Evolutionary conservation across 768 basidiomycete species (phyloP), one percentile per base, ranked within the genome.

Genomic region (Trametes maxima): DNA sequence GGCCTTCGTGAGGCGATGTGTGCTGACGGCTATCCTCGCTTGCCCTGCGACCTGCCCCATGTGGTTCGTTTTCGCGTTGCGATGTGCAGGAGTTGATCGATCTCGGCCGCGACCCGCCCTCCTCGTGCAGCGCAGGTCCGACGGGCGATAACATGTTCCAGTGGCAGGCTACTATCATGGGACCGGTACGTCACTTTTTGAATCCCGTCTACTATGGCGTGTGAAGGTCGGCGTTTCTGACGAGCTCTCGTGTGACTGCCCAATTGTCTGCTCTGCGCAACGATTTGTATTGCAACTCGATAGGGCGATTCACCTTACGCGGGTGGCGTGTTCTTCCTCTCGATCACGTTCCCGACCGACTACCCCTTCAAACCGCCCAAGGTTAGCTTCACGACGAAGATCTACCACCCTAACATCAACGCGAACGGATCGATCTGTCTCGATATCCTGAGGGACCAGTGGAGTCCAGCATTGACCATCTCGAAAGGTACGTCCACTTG

Each of bases 361-460:
- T 99, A 99, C 81, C 97, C 97, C 24, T 98, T 98, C 89, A 98
- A 98, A 80, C 97, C 97, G 44, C 97, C 97, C 78, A 99, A 99
- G 85, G 94, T 99, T 79, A 90, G 90, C 81, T 99, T 99, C 78
- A 96, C 94, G 68, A 98, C 97, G 73, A 98, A 97, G 91, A 98
- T 98, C 70, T 98, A 98, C 77, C 96, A 98, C 78, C 96, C 96
- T 37, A 98, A 98, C 83, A 98, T 99, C 94, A 99, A 99, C 75
- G 93, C 96, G 69, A 99, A 99, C 72, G 97, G 97, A 43, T 95
- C 94, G 65, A 98, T 99, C 77, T 99, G 96, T 77, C 80, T 99
- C 69, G 97, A 99, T 77, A 99, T 99, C 73, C 80, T 99, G 73
- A 84, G 95, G 77, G 97, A 99, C 76, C 97, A 98, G 74, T 99